Evolutionary conservation across 1,284 basidiomycete genomes (phyloP).

Genomic region (Leccinum glutinopallens): DNA sequence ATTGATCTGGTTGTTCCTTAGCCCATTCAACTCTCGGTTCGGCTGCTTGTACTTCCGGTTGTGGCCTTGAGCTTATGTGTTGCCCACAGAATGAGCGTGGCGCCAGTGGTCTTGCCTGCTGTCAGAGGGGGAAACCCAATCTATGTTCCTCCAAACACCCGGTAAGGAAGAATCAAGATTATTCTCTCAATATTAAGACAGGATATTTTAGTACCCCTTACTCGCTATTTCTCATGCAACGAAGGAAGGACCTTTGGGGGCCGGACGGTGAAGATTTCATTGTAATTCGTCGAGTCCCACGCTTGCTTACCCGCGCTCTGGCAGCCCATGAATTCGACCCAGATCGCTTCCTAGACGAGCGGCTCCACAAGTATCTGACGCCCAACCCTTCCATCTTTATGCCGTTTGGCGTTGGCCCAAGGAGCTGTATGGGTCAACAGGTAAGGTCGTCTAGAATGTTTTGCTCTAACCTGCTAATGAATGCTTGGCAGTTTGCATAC

Average conservation of each 20-base stretch:
- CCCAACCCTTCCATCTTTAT: slow-evolving; percentile 42
- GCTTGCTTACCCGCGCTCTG: slow-evolving; percentile 4
- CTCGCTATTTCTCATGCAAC: slow-evolving; percentile 39
- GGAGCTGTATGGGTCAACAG: slow-evolving; percentile 51
- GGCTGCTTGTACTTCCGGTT: background rate
- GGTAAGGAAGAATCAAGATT: slow-evolving; percentile 33
- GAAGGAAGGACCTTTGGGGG: slow-evolving; percentile 42
- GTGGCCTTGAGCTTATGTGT: slow-evolving; percentile 4
- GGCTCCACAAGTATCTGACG: slow-evolving; percentile 33
- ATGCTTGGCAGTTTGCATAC: slow-evolving; percentile 40
- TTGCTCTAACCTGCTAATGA: background rate
- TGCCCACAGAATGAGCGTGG: slow-evolving; percentile 42
- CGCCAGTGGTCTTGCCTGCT: slow-evolving; percentile 44
- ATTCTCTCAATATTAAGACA: slow-evolving; percentile 29
- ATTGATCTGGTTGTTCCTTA: slow-evolving; percentile 27
- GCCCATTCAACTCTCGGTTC: slow-evolving; percentile 38
- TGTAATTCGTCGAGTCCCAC: background rate
- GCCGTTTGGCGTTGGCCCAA: slow-evolving; percentile 46
- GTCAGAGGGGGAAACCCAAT: slow-evolving; percentile 36
- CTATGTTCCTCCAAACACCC: slow-evolving; percentile 42
- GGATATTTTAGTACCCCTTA: slow-evolving; percentile 29
- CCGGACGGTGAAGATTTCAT: slow-evolving; percentile 33
- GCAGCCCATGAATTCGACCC: slow-evolving; percentile 42
- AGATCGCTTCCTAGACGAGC: slow-evolving; percentile 41
- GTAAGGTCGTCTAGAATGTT: slow-evolving; percentile 22